These are phyloP conservation scores for Oryza glaberrima DNA, from an alignment of 176 grass and related monocot genomes.

Conservation along the genomic window DNA sequence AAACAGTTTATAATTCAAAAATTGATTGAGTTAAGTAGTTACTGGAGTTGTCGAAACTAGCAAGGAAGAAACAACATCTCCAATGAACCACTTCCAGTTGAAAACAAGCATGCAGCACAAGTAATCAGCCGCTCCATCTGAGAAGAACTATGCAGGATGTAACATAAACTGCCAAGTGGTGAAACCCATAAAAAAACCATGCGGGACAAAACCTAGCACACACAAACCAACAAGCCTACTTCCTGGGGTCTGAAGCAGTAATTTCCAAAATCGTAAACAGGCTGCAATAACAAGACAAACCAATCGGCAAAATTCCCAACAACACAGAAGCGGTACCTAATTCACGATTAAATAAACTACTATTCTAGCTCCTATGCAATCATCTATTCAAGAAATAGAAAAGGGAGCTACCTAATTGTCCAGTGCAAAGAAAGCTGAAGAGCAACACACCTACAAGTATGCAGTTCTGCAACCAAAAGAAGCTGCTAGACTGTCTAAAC, in stretches of 20 bases:
- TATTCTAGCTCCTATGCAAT: conserved; percentile 38
- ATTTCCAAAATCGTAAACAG: background rate
- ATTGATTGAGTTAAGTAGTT: background rate
- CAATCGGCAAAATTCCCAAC: conserved; percentile 6
- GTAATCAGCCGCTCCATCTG: background rate
- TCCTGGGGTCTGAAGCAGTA: background rate
- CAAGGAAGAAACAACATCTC: background rate
- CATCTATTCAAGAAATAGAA: conserved; percentile 27
- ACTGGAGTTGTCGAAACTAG: background rate
- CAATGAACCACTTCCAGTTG: background rate
- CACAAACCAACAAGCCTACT: background rate
- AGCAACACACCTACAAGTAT: background rate
- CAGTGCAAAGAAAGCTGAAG: background rate
- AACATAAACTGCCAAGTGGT: background rate
- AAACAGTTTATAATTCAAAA: background rate
- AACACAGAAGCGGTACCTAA: conserved; percentile 3
- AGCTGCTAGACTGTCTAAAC: conserved; percentile 11
- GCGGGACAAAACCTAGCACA: background rate
- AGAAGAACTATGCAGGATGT: background rate
- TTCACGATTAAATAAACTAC: conserved; percentile 18
- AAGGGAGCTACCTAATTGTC: background rate
- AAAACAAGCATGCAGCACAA: background rate
- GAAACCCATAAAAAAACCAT: background rate
- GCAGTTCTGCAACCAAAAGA: background rate
- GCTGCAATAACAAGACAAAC: background rate